Evolutionary conservation across 768 basidiomycete species (phyloP), one percentile per base, ranked within the genome.

Genomic region (Scleroderma citrinum): DNA sequence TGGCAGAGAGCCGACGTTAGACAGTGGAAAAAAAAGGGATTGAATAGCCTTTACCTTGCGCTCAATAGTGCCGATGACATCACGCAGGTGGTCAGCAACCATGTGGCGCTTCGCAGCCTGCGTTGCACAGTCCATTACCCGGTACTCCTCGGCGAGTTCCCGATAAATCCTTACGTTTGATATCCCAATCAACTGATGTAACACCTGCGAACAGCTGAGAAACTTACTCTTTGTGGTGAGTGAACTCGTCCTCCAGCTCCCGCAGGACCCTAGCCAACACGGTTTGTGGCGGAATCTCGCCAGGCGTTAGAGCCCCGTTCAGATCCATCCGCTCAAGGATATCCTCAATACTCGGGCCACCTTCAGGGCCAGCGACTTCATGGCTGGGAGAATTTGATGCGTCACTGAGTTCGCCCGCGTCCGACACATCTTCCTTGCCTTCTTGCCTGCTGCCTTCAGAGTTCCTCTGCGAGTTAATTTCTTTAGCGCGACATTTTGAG

Each of bases 241-340:
- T 81, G 60, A 97, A 98, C 62, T 99, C 95, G 52, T 92, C 92
- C 63, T 98, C 95, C 7, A 99, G 73, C 66, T 95, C 92, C 51
- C 85, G 65, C 26, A 97, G 70, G 11, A 96, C 91, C 3, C 87
- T 74, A 24, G 82, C 76, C 3, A 96, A 76, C 12, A 95, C 81
- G 1, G 92, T 93, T 66, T 97, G 94, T 20, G 92, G 87, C 2
- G 92, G 93, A 7, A 89, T 26, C 23, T 57, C 43, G 72, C 74
- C 36, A 24, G 54, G 40, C 42, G 51, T 52, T 37, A 65, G 44
- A 14, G 55, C 59, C 0, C 61, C 62, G 35, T 65, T 60, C 17
- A 35, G 50, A 21, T 65, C 59, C 49, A 64, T 58, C 32, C 50
- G 54, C 37, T 58, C 58, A 6, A 64, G 53, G 35, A 64, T 60